phyloP scores from a whole-genome alignment of 768 basidiomycete genomes.

The Astraeus odoratus region DNA sequence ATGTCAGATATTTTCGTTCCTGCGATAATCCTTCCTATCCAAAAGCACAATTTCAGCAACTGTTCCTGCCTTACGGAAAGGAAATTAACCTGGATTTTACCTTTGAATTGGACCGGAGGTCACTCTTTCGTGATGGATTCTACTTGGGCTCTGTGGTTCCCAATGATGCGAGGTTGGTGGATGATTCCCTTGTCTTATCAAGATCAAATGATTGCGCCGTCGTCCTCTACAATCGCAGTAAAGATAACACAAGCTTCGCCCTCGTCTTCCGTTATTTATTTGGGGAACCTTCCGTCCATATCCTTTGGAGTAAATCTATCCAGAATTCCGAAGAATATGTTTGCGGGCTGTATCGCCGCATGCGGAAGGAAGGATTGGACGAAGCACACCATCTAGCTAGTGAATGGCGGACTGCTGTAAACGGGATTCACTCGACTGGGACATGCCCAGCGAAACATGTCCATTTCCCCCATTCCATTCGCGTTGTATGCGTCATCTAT shows the following conservation, averaged over 20 bases:
- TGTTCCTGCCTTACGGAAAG: not conserved
- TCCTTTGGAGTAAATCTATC: not conserved
- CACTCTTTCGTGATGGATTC: not conserved
- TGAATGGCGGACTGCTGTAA: too few relatives aligned
- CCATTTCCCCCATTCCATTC: not conserved
- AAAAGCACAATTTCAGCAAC: not conserved
- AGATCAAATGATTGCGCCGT: not conserved
- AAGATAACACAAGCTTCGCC: not conserved
- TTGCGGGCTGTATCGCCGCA: not conserved
- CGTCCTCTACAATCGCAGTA: not conserved
- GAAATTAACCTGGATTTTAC: not conserved
- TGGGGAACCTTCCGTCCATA: not conserved
- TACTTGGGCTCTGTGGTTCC: not conserved
- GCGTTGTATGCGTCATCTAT: not conserved
- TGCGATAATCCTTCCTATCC: not conserved
- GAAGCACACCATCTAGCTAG: too few relatives aligned
- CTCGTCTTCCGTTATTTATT: not conserved
- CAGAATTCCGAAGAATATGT: not conserved
- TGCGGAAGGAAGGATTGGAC: not conserved
- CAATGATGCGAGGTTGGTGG: not conserved
- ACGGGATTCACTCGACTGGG: not conserved
- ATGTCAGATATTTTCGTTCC: not conserved
- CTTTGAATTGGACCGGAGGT: not conserved
- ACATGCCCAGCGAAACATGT: not conserved
- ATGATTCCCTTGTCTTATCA: not conserved